A percentile compares a stretch with the other conserved stretches of the same genome.
Evolutionary conservation across 2,329 filamentous ascomycete species (phyloP).

Genomic region (Claviceps sp.): DNA sequence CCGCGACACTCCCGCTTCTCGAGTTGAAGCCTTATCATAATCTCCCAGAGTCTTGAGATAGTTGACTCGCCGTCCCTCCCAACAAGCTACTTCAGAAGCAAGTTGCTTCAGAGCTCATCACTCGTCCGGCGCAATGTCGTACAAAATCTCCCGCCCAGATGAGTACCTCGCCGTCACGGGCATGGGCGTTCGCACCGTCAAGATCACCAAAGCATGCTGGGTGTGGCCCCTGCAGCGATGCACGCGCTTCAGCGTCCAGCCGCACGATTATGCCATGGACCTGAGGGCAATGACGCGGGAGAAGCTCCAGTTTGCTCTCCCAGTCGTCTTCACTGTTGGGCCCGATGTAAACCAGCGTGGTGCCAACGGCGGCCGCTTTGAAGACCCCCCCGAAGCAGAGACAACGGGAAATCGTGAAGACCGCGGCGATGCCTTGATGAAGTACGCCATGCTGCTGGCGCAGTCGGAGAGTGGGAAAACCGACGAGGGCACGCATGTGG

Average conservation of each 20-base stretch:
- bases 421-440: conserved; percentile 52
- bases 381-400: conserved; percentile 5
- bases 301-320: conserved; percentile 71
- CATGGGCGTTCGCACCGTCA: conserved; percentile 58
- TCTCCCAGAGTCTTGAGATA: background rate
- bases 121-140: conserved; percentile 33
- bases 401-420: conserved; percentile 29
- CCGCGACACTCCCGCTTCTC: too few species aligned
- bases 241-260: conserved; percentile 50
- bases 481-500: conserved; percentile 46
- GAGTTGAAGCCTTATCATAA: background rate
- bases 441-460: conserved; percentile 71
- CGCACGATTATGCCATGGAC: conserved; percentile 71
- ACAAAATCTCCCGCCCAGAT: conserved; percentile 59
- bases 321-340: conserved; percentile 76
- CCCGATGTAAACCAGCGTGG: conserved; percentile 55
- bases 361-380: conserved; percentile 21
- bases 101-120: background rate
- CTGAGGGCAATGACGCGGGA: conserved; percentile 82
- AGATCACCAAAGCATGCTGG: conserved; percentile 66
- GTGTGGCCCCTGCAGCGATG: conserved; percentile 58
- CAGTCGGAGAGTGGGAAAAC: conserved; percentile 40
- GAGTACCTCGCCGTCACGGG: conserved; percentile 83
- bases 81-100: too few species aligned
- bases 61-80: too few species aligned